phyloP scores from a whole-genome alignment of 441 rosid genomes.

The Mallotus repandus region DNA sequence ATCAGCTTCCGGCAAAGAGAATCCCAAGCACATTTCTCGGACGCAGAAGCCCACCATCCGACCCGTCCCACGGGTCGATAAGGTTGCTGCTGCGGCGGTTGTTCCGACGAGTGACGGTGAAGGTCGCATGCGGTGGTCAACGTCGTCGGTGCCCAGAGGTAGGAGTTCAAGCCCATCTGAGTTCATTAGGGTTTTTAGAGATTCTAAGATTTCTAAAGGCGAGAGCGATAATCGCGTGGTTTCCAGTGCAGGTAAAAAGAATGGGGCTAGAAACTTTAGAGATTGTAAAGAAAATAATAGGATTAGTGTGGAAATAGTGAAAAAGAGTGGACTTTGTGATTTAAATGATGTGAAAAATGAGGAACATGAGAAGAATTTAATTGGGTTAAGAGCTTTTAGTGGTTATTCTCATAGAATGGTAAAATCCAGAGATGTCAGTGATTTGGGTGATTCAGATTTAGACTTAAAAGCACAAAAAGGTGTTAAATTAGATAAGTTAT shows the following conservation, averaged over 20 bases:
- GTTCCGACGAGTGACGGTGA: conserved; percentile 34
- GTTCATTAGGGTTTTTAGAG: conserved; percentile 58
- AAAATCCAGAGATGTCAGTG: conserved; percentile 31
- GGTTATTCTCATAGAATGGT: conserved; percentile 21
- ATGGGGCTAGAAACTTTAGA: conserved; percentile 23
- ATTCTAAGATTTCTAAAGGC: conserved; percentile 45
- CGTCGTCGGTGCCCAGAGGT: conserved; percentile 74
- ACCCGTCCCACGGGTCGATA: conserved; percentile 57
- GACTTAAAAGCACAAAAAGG: conserved; percentile 24
- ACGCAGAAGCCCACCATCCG: conserved; percentile 58
- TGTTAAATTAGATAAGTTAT: conserved; percentile 26
- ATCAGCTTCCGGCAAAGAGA: conserved; percentile 58
- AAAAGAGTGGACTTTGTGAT: conserved; percentile 29
- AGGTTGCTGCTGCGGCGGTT: conserved; percentile 34
- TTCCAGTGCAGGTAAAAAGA: conserved; percentile 30
- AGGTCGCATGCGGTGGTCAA: conserved; percentile 46
- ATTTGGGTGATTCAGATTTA: conserved; percentile 18
- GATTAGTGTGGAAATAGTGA: conserved; percentile 32
- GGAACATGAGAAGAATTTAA: conserved; percentile 27
- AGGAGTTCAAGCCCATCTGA: conserved; percentile 88
- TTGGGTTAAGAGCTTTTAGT: conserved; percentile 20
- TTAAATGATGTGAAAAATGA: conserved; percentile 16
- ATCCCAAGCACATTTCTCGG: conserved; percentile 36
- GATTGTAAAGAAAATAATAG: conserved; percentile 39
- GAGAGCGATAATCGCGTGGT: conserved; percentile 35